These are phyloP conservation scores for Selaginella moellendorffii DNA, from an alignment of 75 land plant species.

Conservation along the genomic window DNA sequence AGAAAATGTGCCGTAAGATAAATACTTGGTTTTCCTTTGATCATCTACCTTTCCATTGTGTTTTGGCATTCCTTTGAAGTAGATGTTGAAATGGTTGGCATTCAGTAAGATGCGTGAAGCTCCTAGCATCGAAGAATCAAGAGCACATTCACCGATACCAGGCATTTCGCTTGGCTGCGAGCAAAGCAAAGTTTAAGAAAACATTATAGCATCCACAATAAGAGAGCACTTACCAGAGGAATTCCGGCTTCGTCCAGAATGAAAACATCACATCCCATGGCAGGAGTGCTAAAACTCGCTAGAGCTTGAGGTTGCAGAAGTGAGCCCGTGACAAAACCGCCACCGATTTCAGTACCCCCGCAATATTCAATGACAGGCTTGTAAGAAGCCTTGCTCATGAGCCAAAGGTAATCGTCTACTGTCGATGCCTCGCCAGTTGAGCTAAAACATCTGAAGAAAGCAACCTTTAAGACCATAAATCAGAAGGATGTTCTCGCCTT, in stretches of 20 bases:
- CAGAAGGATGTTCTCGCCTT: slow-evolving; percentile 29
- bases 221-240: slow-evolving; percentile 55
- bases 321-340: slow-evolving; percentile 81
- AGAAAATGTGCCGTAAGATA: not conserved
- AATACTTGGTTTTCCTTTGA: no score
- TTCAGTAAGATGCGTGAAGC: slow-evolving; percentile 62
- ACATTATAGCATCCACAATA: not conserved
- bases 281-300: slow-evolving; percentile 80
- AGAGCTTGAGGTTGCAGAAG: slow-evolving; percentile 70
- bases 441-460: slow-evolving; percentile 51
- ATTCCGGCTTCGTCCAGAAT: slow-evolving; percentile 63
- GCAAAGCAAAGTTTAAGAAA: not conserved
- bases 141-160: slow-evolving; percentile 75
- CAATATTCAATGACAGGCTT: slow-evolving; percentile 96
- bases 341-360: slow-evolving; percentile 97
- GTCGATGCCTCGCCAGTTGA: slow-evolving; percentile 96
- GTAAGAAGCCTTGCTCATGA: slow-evolving; percentile 77
- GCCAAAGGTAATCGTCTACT: slow-evolving; percentile 89
- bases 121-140: slow-evolving; percentile 66
- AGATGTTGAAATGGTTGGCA: slow-evolving; percentile 77
- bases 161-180: slow-evolving; percentile 39
- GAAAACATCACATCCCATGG: slow-evolving; percentile 72
- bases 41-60: slow-evolving; percentile 63
- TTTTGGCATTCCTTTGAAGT: slow-evolving; percentile 76
- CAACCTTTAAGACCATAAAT: not conserved